Conservation (phyloP, 208 protist species). For the Crithidia expoeki region DNA sequence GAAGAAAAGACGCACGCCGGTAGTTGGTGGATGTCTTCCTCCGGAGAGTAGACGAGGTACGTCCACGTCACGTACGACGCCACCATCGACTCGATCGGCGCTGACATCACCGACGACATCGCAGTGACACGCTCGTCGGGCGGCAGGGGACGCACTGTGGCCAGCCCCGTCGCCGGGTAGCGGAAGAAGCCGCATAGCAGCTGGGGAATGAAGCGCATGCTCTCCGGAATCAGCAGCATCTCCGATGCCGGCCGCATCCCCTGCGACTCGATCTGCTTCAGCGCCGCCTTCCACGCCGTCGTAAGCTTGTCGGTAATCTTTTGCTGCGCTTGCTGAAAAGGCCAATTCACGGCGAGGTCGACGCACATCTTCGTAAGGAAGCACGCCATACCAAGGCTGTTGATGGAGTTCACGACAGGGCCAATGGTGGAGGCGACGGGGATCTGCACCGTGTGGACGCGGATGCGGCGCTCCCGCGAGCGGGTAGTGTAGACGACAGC, state of each 20-base stretch:
- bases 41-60: constrained; percentile 69
- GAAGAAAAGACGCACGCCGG: constrained; percentile 66
- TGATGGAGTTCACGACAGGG: constrained; percentile 74
- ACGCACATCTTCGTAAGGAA: constrained; percentile 82
- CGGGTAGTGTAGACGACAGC: constrained; percentile 82
- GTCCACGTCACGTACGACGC: constrained; percentile 76
- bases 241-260: constrained; percentile 41
- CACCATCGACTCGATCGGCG: constrained; percentile 64
- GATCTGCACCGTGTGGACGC: constrained; percentile 85
- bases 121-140: constrained; percentile 72
- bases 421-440: constrained; percentile 47
- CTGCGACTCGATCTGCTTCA: constrained; percentile 54
- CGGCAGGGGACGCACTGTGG: constrained; percentile 43
- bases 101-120: constrained; percentile 79
- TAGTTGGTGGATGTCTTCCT: constrained; percentile 48
- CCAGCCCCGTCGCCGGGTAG: constrained; percentile 54
- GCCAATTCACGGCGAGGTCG: constrained; percentile 52
- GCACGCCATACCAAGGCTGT: constrained; percentile 63
- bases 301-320: constrained; percentile 59
- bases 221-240: constrained; percentile 68
- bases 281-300: constrained; percentile 45
- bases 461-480: constrained; percentile 79
- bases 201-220: constrained; percentile 80
- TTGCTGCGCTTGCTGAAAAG: constrained; percentile 71
- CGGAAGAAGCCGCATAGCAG: constrained; percentile 83